Evolutionary conservation across 371 early-diverging fungal species (phyloP).

Genomic region (Mucor irregularis): DNA sequence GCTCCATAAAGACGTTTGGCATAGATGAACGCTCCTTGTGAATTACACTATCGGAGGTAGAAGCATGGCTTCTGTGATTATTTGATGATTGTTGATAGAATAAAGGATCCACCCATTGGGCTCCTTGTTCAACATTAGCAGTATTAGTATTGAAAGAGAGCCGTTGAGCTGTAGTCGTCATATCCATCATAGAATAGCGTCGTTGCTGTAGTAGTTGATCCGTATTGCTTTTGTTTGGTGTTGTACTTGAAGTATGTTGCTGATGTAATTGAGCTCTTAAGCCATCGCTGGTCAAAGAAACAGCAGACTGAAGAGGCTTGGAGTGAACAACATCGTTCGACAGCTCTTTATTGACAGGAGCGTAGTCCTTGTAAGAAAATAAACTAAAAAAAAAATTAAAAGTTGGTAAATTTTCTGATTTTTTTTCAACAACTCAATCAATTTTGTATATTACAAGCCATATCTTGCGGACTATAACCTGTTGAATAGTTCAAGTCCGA

Average conservation of each 20-base stretch:
- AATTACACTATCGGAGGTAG: too few relatives aligned
- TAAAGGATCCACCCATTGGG: too few relatives aligned
- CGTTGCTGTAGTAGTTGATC: neutral
- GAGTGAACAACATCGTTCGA: neutral
- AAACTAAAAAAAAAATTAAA: neutral
- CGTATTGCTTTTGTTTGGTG: too few relatives aligned
- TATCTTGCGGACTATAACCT: slow-evolving; percentile 1
- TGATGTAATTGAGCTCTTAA: too few relatives aligned
- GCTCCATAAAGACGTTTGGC: slow-evolving; percentile 11
- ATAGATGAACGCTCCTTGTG: slow-evolving; percentile 10
- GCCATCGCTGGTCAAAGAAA: too few relatives aligned
- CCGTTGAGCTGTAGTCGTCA: neutral
- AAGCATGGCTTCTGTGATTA: too few relatives aligned
- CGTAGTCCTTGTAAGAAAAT: neutral
- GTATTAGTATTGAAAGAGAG: too few relatives aligned
- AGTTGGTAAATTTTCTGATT: neutral
- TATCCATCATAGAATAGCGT: slow-evolving; percentile 9
- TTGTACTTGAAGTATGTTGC: too few relatives aligned
- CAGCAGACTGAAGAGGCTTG: too few relatives aligned
- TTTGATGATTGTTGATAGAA: too few relatives aligned
- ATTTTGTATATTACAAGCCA: slow-evolving; percentile 1
- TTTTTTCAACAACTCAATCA: neutral
- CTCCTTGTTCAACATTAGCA: too few relatives aligned
- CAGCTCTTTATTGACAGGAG: neutral
- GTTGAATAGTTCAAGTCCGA: slow-evolving; percentile 1